Evolutionary conservation across 305 asterid species (phyloP), one percentile per base, ranked within the genome.

Genomic region (Ruellia speciosa): DNA sequence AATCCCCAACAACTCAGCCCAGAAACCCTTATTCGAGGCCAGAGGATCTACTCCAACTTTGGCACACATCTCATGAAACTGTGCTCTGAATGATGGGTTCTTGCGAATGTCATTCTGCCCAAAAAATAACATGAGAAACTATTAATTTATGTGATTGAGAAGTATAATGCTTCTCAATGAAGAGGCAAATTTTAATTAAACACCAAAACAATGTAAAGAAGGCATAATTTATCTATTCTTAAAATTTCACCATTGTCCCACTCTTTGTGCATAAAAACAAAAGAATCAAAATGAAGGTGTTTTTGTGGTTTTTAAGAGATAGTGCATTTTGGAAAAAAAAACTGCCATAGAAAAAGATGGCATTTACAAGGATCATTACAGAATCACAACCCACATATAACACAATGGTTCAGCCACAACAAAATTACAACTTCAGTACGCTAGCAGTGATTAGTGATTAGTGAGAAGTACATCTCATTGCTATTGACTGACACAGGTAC

Each of bases 21-120:
- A 92, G 73, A 92, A 88, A 55, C 98, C 98, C 65, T 92, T 92
- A 72, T 92, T 92, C 4, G 98, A 92, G 62, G 98, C 98, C 69
- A 92, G 77, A 18, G 98, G 98, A 71, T 92, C 98, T 50, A 92
- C 98, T 68, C 98, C 98, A 9, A 92, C 93, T 73, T 92, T 92
- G 61, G 98, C 88, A 77, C 98, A 92, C 98, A 92, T 92, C 85
- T 92, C 98, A 50, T 92, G 98, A 57, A 92, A 92, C 69, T 92
- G 98, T 14, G 98, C 74, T 46, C 98, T 76, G 69, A 92, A 92
- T 53, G 94, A 85, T 40, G 98, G 98, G 55, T 92, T 88, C 84
- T 88, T 88, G 67, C 90, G 88, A 43, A 92, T 92, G 73, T 92
- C 98, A 76, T 86, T 92, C 98, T 92, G 86, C 69, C 53, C 58